Evolutionary conservation across 164 flowering plant species (phyloP).

Genomic region (Vitis amurensis): DNA sequence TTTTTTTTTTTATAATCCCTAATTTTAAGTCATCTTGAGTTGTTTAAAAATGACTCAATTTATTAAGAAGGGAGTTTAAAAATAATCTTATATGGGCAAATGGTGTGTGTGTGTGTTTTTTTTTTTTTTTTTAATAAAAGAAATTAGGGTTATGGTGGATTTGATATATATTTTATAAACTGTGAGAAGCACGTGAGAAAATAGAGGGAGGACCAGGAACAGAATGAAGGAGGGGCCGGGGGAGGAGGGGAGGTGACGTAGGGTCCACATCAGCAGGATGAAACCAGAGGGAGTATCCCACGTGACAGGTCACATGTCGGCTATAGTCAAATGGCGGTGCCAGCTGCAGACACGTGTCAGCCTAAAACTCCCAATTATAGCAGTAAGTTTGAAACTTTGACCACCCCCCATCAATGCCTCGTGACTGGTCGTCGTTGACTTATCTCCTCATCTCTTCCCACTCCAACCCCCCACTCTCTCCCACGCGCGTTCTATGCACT

Average conservation of each 20-base stretch:
- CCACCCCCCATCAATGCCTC: slow-evolving; percentile 1
- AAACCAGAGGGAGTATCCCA: slow-evolving; percentile 13
- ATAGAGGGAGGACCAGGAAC: too few species aligned
- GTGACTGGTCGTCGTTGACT: slow-evolving; percentile 22
- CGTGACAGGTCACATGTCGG: slow-evolving; percentile 23
- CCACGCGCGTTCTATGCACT: background rate
- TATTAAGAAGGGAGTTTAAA: too few species aligned
- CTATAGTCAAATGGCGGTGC: slow-evolving; percentile 50
- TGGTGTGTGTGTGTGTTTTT: too few species aligned
- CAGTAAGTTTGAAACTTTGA: slow-evolving; percentile 26
- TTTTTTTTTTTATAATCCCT: too few species aligned
- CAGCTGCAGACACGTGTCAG: slow-evolving; percentile 30
- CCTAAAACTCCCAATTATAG: slow-evolving; percentile 3
- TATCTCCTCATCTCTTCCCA: background rate
- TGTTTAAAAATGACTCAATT: too few species aligned
- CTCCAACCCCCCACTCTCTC: background rate
- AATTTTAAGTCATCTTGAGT: too few species aligned
- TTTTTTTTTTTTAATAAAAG: too few species aligned
- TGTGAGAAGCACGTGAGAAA: too few species aligned
- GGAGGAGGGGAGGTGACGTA: slow-evolving; percentile 9
- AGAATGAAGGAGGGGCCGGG: too few species aligned
- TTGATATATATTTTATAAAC: too few species aligned
- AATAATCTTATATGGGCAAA: too few species aligned
- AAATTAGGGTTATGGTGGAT: too few species aligned
- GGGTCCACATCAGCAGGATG: slow-evolving; percentile 6